Percentiles rank a stretch among this genome's conserved stretches.
phyloP scores from a whole-genome alignment of 2,329 filamentous ascomycete species.

The Aspergillus viridinutans region DNA sequence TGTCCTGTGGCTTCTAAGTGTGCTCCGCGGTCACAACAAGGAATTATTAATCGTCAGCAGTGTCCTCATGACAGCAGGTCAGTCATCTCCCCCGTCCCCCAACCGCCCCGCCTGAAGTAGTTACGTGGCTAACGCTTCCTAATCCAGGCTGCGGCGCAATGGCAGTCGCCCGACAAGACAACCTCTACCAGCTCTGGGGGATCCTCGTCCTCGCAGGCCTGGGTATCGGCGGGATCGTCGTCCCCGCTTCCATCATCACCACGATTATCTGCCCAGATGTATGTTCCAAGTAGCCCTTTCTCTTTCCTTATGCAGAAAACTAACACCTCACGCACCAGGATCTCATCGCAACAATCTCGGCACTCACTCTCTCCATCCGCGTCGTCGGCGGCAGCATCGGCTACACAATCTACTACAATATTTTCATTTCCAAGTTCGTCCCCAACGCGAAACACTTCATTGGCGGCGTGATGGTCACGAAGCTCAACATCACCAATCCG shows the following conservation, averaged over 20 bases:
- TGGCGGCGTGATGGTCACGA: slow-evolving; percentile 46
- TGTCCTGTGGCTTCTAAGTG: slow-evolving; percentile 54
- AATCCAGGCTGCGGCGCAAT: slow-evolving; percentile 50
- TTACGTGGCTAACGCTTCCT: background rate
- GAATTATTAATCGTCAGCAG: slow-evolving; percentile 58
- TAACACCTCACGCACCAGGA: slow-evolving; percentile 33
- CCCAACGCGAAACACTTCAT: slow-evolving; percentile 47
- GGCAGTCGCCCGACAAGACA: slow-evolving; percentile 48
- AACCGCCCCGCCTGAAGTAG: no score
- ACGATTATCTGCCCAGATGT: slow-evolving; percentile 66
- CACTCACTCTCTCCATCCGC: slow-evolving; percentile 65
- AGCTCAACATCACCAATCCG: slow-evolving; percentile 49
- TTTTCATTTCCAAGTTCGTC: slow-evolving; percentile 46
- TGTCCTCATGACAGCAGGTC: slow-evolving; percentile 61
- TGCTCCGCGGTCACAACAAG: slow-evolving; percentile 56
- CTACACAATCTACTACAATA: slow-evolving; percentile 56
- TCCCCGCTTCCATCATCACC: slow-evolving; percentile 64
- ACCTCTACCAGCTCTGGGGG: slow-evolving; percentile 52
- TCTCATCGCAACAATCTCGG: slow-evolving; percentile 65
- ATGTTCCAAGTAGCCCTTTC: slow-evolving; percentile 6
- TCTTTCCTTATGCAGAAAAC: background rate
- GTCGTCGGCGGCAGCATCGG: slow-evolving; percentile 64
- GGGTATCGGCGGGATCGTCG: slow-evolving; percentile 64
- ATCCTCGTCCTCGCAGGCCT: slow-evolving; percentile 59
- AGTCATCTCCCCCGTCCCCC: slow-evolving; percentile 3